Conservation (phyloP, 257 asterid species). For the Gardenia jasminoides region DNA sequence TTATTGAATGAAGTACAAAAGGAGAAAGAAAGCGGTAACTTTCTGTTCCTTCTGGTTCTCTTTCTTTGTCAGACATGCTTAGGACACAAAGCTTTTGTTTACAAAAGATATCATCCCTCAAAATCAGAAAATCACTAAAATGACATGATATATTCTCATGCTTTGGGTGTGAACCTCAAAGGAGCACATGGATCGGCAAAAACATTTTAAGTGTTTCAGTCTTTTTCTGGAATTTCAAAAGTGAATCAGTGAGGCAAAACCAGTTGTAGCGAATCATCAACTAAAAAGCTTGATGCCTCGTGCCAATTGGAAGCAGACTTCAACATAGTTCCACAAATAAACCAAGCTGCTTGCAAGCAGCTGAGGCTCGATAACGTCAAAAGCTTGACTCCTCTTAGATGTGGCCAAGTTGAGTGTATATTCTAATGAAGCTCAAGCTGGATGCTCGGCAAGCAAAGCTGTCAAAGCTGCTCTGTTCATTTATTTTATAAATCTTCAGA, state of each 20-base stretch:
- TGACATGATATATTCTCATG: background rate
- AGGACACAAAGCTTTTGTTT: no score
- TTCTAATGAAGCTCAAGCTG: background rate
- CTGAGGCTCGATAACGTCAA: no score
- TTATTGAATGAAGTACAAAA: background rate
- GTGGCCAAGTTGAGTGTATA: background rate
- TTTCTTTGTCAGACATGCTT: background rate
- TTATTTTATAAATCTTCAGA: no score
- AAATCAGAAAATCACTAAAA: background rate
- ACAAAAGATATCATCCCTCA: background rate
- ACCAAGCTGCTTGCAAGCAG: no score
- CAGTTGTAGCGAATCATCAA: background rate
- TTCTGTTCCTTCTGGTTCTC: background rate
- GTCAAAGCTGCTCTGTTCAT: background rate
- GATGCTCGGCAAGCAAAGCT: background rate
- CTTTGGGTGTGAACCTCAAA: background rate
- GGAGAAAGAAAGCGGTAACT: background rate
- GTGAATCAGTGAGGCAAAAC: background rate
- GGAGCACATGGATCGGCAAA: background rate
- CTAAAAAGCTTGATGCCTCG: no score
- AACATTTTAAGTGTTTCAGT: background rate
- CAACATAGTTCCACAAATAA: no score
- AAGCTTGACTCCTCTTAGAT: background rate
- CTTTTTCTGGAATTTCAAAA: background rate
- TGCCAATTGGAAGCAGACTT: no score